These are phyloP conservation scores for Anisogramma anomala DNA, from an alignment of 2,329 filamentous ascomycete genomes.

Conservation along the genomic window DNA sequence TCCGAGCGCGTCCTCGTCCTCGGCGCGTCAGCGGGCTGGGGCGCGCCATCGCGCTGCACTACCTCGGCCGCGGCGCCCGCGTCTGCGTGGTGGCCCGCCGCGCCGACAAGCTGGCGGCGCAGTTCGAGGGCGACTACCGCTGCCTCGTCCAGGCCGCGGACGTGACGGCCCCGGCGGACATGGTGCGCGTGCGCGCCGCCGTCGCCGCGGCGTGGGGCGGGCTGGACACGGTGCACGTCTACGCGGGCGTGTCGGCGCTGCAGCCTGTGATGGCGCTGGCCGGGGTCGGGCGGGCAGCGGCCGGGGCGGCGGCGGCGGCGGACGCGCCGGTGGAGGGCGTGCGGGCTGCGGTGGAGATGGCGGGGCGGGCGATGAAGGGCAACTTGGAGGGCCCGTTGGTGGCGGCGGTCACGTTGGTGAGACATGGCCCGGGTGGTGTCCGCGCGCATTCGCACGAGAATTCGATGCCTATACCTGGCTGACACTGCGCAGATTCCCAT, in stretches of 20 bases:
- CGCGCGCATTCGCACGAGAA: not conserved
- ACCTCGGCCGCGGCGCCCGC: constrained; percentile 20
- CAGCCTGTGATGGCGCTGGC: constrained; percentile 23
- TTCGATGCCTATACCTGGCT: not conserved
- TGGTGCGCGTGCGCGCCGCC: constrained; percentile 19
- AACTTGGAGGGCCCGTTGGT: constrained; percentile 24
- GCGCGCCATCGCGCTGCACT: constrained; percentile 19
- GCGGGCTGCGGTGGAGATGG: constrained; percentile 17
- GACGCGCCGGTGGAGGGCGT: constrained; percentile 18
- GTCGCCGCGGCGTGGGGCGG: constrained; percentile 20
- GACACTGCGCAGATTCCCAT: constrained; percentile 18
- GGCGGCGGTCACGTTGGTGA: constrained; percentile 20
- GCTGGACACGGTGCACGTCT: constrained; percentile 23
- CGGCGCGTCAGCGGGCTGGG: constrained; percentile 25
- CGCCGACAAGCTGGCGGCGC: constrained; percentile 18
- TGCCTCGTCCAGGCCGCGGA: constrained; percentile 20
- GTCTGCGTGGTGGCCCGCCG: constrained; percentile 23
- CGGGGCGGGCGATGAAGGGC: constrained; percentile 19
- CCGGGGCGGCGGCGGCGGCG: constrained; percentile 7
- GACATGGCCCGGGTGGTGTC: not conserved
- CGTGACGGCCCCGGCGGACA: constrained; percentile 19
- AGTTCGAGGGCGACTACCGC: constrained; percentile 19
- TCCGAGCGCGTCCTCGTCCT: constrained; percentile 23
- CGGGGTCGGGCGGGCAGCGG: constrained; percentile 15
- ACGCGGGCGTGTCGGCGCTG: constrained; percentile 24